Conservation (phyloP, 2,329 filamentous ascomycete species). For the Paramyrothecium roridum region DNA sequence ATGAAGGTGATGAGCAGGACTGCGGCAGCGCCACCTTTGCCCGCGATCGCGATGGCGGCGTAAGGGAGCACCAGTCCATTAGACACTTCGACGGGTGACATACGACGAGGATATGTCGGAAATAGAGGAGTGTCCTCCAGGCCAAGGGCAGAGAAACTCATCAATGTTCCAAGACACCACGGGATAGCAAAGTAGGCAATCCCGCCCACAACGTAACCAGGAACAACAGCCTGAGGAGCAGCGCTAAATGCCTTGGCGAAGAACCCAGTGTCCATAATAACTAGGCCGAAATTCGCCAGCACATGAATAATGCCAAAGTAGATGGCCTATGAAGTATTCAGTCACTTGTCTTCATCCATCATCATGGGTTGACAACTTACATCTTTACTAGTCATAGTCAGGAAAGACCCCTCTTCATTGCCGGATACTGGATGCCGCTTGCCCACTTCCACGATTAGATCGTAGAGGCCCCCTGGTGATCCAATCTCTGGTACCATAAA, state of each 20-base stretch:
- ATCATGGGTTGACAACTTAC: conserved; percentile 16
- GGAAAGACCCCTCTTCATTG: conserved; percentile 49
- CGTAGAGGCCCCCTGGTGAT: conserved; percentile 44
- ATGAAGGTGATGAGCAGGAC: conserved; percentile 71
- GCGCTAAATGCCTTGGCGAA: conserved; percentile 51
- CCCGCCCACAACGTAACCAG: conserved; percentile 50
- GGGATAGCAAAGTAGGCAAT: conserved; percentile 53
- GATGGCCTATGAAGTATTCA: conserved; percentile 31
- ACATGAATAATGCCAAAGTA: conserved; percentile 47
- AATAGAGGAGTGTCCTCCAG: conserved; percentile 46
- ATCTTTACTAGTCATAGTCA: conserved; percentile 53
- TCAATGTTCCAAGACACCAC: conserved; percentile 49
- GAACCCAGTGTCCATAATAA: conserved; percentile 53
- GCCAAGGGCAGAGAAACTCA: conserved; percentile 43
- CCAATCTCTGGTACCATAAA: conserved; percentile 44
- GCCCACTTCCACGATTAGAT: conserved; percentile 43
- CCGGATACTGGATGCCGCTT: conserved; percentile 42
- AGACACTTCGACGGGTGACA: conserved; percentile 59
- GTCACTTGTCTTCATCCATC: too few species aligned
- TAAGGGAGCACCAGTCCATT: conserved; percentile 69
- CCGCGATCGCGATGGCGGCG: conserved; percentile 65
- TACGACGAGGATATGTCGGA: conserved; percentile 52
- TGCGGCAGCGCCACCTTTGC: conserved; percentile 66
- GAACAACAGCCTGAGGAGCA: conserved; percentile 42
- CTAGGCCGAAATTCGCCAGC: conserved; percentile 47